Conservation (phyloP, 495 filamentous ascomycete genomes). For the Lepraria neglecta region DNA sequence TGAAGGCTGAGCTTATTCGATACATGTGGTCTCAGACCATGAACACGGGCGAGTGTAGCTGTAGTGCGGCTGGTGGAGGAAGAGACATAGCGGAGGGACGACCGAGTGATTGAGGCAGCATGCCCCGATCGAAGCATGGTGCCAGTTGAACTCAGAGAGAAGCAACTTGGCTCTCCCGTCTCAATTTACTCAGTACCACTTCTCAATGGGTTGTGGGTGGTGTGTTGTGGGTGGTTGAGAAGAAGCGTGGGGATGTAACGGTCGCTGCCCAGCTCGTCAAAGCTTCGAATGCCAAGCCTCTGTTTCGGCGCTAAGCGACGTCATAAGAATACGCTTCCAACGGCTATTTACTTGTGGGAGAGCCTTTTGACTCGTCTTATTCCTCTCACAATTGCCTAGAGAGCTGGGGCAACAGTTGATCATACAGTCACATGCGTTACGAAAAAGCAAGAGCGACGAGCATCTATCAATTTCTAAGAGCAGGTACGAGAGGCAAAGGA, state of each 20-base stretch:
- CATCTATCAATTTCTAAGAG: neutral
- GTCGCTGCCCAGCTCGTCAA: neutral
- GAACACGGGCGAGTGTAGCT: constrained; percentile 39
- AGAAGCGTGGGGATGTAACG: neutral
- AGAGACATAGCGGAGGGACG: constrained; percentile 43
- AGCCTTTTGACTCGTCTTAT: neutral
- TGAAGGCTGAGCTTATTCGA: constrained; percentile 29
- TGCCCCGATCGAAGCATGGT: constrained; percentile 46
- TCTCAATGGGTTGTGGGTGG: constrained; percentile 6
- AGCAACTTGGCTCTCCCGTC: neutral
- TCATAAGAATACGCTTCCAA: constrained; percentile 8
- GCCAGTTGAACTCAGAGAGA: constrained; percentile 9
- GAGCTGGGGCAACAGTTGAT: neutral
- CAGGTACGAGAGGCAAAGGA: neutral
- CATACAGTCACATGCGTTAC: too few relatives aligned
- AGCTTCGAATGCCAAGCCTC: constrained; percentile 15
- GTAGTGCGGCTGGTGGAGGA: constrained; percentile 38
- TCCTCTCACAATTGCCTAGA: neutral
- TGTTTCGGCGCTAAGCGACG: constrained; percentile 8
- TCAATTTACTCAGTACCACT: neutral
- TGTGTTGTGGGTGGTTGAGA: neutral
- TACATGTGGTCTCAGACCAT: constrained; percentile 32
- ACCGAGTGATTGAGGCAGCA: constrained; percentile 44
- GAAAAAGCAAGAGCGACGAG: too few relatives aligned
- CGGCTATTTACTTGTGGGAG: neutral